Base-by-base conservation (phyloP, 257 asterid genomes). In the Asclepias syriaca region DNA sequence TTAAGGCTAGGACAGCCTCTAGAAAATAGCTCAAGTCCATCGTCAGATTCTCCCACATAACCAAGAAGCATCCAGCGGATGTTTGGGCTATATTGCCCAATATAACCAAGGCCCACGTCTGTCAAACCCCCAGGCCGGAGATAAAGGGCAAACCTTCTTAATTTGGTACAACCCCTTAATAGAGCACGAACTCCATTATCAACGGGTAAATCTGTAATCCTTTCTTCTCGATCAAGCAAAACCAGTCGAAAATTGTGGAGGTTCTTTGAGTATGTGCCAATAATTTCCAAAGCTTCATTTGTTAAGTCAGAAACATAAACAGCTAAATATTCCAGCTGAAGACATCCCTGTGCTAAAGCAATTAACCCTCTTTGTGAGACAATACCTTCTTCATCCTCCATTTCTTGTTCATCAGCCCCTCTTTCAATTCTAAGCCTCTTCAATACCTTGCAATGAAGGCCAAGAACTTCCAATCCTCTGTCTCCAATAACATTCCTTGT, bases 11-110 rank as follows among this genome's bases (percentile, higher is more conserved):
- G 97, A 66, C 97, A 90, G 37, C 98, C 98, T 81, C 70, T 88
- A 14, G 98, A 90, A 51, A 92, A 90, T 65, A 85, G 87, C 49
- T 87, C 13, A n/a, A 92, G 90, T n/a, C 97, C 98, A 6, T 53
- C 84, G 72, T 92, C 98, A 1, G 98, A 86, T 65, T 84, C 89
- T 19, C 97, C 98, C 2, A 85, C 91, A 15, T 73, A 85, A 29
- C 98, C 98, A 4, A 92, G 86, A 76, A 92, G 96, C 98, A 92
- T 92, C 96, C 97, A 92, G 72, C 96, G 84, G 34, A 90, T 81
- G 1, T 92, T 90, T 27, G 79, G 81, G 78, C 98, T 92, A 77
- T 90, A 80, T 60, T 27, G 74, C 66, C 98, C 98, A 2, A 92
- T 77, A 77, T 92, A 92, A 43, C 87, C 51, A 13, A 92, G 91